Percentiles rank a stretch among this genome's conserved stretches.
Evolutionary conservation across 2,329 filamentous ascomycete genomes (phyloP).

Genomic region (Dothideomycetes sp.): DNA sequence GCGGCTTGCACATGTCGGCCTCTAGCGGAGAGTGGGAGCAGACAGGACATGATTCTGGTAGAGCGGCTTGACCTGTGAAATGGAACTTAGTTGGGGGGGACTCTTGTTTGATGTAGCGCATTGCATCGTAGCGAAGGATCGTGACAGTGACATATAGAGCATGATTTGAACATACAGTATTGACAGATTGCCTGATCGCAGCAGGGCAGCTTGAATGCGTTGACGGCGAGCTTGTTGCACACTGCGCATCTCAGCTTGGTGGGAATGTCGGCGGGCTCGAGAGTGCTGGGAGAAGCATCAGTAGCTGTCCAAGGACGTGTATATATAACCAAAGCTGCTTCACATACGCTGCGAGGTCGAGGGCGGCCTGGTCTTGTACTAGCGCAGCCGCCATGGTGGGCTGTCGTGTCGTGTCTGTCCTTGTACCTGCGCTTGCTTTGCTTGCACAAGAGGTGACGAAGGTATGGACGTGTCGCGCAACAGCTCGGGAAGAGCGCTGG

Average conservation of each 20-base stretch:
- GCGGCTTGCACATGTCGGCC: constrained; percentile 72
- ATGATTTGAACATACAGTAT: constrained; percentile 52
- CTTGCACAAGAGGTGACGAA: too few relatives aligned
- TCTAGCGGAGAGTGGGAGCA: constrained; percentile 88
- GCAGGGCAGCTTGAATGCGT: constrained; percentile 84
- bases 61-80: constrained; percentile 65
- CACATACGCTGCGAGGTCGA: constrained; percentile 19
- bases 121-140: too few relatives aligned
- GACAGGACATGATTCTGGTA: constrained; percentile 67
- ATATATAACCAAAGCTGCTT: background rate
- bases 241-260: constrained; percentile 91
- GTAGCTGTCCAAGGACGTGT: background rate
- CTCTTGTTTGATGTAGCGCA: too few relatives aligned
- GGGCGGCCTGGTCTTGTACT: constrained; percentile 9
- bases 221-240: constrained; percentile 82
- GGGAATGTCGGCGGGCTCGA: constrained; percentile 77
- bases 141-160: constrained; percentile 13
- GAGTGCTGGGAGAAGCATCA: constrained; percentile 43
- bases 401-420: too few relatives aligned
- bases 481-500: background rate
- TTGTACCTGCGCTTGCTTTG: too few relatives aligned
- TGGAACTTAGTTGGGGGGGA: too few relatives aligned
- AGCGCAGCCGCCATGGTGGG: constrained; percentile 7
- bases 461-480: background rate
- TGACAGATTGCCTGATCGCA: constrained; percentile 94